Base-by-base conservation (phyloP, 2,329 filamentous ascomycete species). In the Huntiella decipiens region DNA sequence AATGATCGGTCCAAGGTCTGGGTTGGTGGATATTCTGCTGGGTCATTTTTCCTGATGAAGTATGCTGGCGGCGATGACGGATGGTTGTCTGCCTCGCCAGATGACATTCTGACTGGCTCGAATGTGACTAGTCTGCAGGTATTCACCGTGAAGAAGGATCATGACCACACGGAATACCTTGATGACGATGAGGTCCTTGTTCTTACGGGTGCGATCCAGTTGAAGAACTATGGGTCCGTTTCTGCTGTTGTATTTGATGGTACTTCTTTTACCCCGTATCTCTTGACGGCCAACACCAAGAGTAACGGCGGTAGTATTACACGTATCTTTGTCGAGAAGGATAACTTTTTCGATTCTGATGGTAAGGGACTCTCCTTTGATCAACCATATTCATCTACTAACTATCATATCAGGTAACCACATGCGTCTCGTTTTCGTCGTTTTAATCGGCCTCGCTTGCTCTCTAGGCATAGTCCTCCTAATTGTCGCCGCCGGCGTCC, bases 201-300 rank as follows among this genome's bases (percentile, higher is more conserved):
- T 62, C 66, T 96, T 43, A 84, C 84, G n/a, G 91, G 91, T 35
- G 74, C 80, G 45, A 74, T 98, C 53, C 71, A 76, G 52, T 68
- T 96, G 13, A 74, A 80, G 0, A 65, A 66, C 42, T 86, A 86
- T 57, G 87, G 88, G 49, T 79, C 77, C 48, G 84, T 81, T 4
- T 93, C 88, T 11, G 86, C 84, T 6, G 88, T 79, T 5, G 66
- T 95, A 22, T 98, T 82, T 65, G 84, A 96, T 56, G 91, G 91
- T 54, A 84, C 77, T 8, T 64, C 67, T 2, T 77, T 88, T 57
- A 68, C 68, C 44, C 88, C 91, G 0, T 94, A 88, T 59, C 72
- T 85, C 36, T 71, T 98, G 37, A 82, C 87, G 2, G 80, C 75
- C 39, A 79, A 70, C 49, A 62, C 70, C 10, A 69, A 76, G 55